Evolutionary conservation across 2,329 filamentous ascomycete genomes (phyloP), one percentile per base, ranked within the genome.

Genomic region (Scolecobasidium constrictum): DNA sequence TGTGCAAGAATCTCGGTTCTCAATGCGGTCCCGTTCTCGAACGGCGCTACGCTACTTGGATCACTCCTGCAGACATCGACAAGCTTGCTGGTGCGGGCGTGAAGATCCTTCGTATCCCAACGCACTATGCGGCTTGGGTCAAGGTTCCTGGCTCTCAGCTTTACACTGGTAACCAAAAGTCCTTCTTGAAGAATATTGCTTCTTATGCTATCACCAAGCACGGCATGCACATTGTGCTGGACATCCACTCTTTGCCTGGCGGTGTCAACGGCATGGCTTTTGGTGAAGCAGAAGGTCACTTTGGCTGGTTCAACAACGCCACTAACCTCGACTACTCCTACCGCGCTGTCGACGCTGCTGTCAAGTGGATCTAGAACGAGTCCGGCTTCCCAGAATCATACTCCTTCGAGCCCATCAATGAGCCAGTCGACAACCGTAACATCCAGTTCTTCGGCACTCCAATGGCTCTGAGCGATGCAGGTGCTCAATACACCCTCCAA

Each of bases 321-420:
- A 61, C 55, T 7, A 56, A 56, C 20, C 48, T 63, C 7, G 53
- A 56, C 31, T 60, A 56, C 33, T 60, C 56, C 1, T 54, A 53
- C 40, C 37, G 53, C 22, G 58, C 54, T 5, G 50, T 62, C 31
- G 57, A 60, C 15, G 50, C 50, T 2, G 52, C 58, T 2, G 45
- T 63, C 11, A 42, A 45, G n/a, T 64, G 56, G 43, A 56, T 64
- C 38, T 43, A 55, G 37, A n/a, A n/a, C n/a, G 42, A 41, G 7
- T 57, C 54, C 4, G 53, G 53, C 11, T 50, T 44, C 15, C 50
- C 52, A 4, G 49, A 59, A 40, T 52, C 51, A 7, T 63, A 56
- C 48, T 61, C 58, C 41, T 46, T 65, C 33, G 53, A 51, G 3
- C 58, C 60, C 4, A 56, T 65, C 48, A 65, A 65, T 48, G 60